These are phyloP conservation scores for Peniophora sp. DNA, from an alignment of 1,284 basidiomycete genomes.

Conservation along the genomic window DNA sequence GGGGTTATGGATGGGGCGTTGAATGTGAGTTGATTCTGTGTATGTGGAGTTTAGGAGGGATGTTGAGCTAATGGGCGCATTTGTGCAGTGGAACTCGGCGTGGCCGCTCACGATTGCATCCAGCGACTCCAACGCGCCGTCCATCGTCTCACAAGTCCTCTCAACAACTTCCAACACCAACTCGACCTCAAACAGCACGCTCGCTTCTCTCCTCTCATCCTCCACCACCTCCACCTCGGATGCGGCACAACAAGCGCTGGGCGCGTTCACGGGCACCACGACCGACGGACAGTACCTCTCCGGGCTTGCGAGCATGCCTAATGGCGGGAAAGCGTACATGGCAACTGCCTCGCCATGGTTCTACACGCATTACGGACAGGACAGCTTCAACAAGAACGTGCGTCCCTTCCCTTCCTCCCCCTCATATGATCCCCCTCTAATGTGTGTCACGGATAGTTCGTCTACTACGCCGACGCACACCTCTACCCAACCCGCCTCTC, in stretches of 20 bases:
- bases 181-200: constrained; percentile 6
- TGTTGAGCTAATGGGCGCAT: too few relatives aligned
- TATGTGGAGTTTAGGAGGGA: too few relatives aligned
- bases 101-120: constrained; percentile 54
- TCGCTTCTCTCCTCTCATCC: constrained; percentile 9
- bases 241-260: constrained; percentile 8
- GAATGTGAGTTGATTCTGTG: constrained; percentile 50
- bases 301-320: constrained; percentile 16
- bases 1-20: constrained; percentile 53
- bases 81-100: constrained; percentile 55
- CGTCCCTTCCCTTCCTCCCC: constrained; percentile 16
- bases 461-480: constrained; percentile 51
- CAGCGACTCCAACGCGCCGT: constrained; percentile 16
- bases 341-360: constrained; percentile 45
- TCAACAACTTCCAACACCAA: not conserved
- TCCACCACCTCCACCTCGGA: constrained; percentile 28
- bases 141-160: not conserved
- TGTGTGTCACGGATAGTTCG: constrained; percentile 24
- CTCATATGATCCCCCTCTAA: too few relatives aligned
- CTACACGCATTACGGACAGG: constrained; percentile 66
- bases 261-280: constrained; percentile 31
- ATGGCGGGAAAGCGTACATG: constrained; percentile 17
- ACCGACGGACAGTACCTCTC: constrained; percentile 34
- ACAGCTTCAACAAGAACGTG: constrained; percentile 78
- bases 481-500: constrained; percentile 74